A percentile compares a stretch with the other conserved stretches of the same genome.
These are phyloP conservation scores for Didymella pomorum DNA, from an alignment of 2,329 filamentous ascomycete species.

Conservation along the genomic window DNA sequence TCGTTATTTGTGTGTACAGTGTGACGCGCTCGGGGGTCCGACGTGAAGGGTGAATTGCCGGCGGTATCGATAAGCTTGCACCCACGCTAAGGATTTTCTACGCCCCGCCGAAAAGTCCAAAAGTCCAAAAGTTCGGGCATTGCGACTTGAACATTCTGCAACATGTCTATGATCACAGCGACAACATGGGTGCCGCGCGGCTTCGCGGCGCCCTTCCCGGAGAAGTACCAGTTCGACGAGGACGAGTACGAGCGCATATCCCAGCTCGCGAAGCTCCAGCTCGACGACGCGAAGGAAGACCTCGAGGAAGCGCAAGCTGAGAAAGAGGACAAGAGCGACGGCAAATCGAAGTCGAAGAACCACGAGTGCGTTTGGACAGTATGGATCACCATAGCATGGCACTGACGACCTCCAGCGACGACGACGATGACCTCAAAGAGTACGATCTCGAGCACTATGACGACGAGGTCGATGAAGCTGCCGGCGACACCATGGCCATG, in stretches of 20 bases:
- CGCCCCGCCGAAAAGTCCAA: slow-evolving; percentile 20
- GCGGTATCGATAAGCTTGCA: slow-evolving; percentile 28
- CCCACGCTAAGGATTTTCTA: slow-evolving; percentile 19
- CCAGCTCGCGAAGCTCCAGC: slow-evolving; percentile 67
- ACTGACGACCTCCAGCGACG: slow-evolving; percentile 43
- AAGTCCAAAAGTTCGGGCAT: slow-evolving; percentile 16
- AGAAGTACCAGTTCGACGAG: slow-evolving; percentile 60
- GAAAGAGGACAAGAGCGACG: slow-evolving; percentile 46
- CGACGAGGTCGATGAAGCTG: slow-evolving; percentile 75
- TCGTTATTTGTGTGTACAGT: slow-evolving; percentile 21
- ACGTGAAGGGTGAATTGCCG: slow-evolving; percentile 15
- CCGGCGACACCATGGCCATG: slow-evolving; percentile 82
- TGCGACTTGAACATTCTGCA: slow-evolving; percentile 15
- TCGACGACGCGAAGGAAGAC: slow-evolving; percentile 91
- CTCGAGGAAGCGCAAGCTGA: slow-evolving; percentile 64
- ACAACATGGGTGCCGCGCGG: slow-evolving; percentile 63
- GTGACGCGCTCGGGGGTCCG: slow-evolving; percentile 33
- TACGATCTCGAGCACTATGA: slow-evolving; percentile 98
- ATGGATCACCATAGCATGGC: background rate
- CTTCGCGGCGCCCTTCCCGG: slow-evolving; percentile 59
- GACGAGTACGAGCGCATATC: slow-evolving; percentile 61
- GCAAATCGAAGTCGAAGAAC: slow-evolving; percentile 31
- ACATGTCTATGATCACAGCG: slow-evolving; percentile 65
- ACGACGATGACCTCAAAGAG: slow-evolving; percentile 89
- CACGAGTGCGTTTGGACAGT: slow-evolving; percentile 24